phyloP scores from a whole-genome alignment of 768 basidiomycete genomes.

The Xerocomus spinulosus region DNA sequence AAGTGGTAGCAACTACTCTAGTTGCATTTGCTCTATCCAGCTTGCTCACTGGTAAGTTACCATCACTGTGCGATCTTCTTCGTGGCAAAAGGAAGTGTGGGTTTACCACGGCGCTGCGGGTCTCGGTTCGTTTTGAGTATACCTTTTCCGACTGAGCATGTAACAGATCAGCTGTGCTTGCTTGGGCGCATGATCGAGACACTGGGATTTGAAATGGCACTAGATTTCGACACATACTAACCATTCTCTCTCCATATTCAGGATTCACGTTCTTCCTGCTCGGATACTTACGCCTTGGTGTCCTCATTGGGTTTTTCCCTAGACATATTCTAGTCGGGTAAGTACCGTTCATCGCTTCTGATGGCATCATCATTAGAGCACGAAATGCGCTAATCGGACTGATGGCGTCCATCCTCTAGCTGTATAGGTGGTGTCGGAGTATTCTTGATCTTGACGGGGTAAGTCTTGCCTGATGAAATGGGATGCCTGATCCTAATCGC shows the following conservation, averaged over 20 bases:
- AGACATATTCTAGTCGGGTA: constrained; percentile 94
- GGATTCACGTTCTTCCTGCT: constrained; percentile 77
- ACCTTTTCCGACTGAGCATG: background rate
- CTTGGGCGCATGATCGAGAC: background rate
- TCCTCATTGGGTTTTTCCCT: constrained; percentile 92
- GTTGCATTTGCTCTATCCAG: constrained; percentile 85
- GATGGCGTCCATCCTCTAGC: constrained; percentile 25
- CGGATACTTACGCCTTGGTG: constrained; percentile 77
- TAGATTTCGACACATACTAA: constrained; percentile 4
- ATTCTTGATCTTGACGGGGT: constrained; percentile 90
- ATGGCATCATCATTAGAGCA: background rate
- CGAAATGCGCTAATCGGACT: background rate
- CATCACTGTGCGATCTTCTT: background rate
- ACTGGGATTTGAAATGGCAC: constrained; percentile 11
- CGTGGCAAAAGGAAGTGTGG: background rate
- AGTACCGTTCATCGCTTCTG: constrained; percentile 23
- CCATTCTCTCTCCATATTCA: constrained; percentile 1
- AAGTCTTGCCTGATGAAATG: constrained; percentile 14
- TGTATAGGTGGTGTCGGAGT: constrained; percentile 96
- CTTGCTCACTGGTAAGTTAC: constrained; percentile 67
- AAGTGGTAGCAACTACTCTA: constrained; percentile 88
- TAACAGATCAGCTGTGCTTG: background rate
- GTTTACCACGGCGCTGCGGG: background rate
- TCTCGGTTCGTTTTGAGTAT: background rate
- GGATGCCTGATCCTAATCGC: constrained; percentile 1